phyloP scores from a whole-genome alignment of 805 yeast genomes.

The Hanseniaspora lachancei region DNA sequence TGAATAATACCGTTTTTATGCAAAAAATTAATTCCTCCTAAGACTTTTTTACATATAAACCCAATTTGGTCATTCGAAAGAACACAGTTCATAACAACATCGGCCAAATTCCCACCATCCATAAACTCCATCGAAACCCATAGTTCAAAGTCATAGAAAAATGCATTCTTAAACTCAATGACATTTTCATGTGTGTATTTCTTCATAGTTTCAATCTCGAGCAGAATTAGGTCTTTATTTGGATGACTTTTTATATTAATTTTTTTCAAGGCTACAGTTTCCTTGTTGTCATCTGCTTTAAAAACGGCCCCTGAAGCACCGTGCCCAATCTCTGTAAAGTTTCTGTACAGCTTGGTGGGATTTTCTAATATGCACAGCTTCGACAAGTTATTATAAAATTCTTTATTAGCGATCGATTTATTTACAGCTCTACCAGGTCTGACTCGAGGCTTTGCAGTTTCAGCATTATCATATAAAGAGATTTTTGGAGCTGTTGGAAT shows the following conservation, averaged over 20 bases:
- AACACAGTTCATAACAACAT: constrained; percentile 77
- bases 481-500: constrained; percentile 9
- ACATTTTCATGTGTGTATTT: constrained; percentile 81
- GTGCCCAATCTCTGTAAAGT: constrained; percentile 80
- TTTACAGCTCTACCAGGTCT: constrained; percentile 49
- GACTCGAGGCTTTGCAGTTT: constrained; percentile 15
- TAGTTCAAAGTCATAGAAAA: constrained; percentile 57
- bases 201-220: constrained; percentile 92
- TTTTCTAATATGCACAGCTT: constrained; percentile 41
- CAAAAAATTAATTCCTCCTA: constrained; percentile 71
- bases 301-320: constrained; percentile 98
- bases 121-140: constrained; percentile 99
- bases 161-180: constrained; percentile 86
- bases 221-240: constrained; percentile 83
- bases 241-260: constrained; percentile 93
- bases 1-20: constrained; percentile 90
- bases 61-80: constrained; percentile 93
- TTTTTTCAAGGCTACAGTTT: constrained; percentile 78
- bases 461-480: constrained; percentile 17
- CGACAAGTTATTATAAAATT: constrained; percentile 65
- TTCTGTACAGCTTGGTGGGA: constrained; percentile 57
- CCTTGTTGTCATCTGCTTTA: constrained; percentile 51
- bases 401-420: constrained; percentile 60
- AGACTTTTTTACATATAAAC: constrained; percentile 83
- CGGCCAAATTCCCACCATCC: constrained; percentile 97